A percentile compares a stretch with the other conserved stretches of the same genome.
These are phyloP conservation scores for Russula sp. DNA, from an alignment of 768 basidiomycete genomes.

Conservation along the genomic window DNA sequence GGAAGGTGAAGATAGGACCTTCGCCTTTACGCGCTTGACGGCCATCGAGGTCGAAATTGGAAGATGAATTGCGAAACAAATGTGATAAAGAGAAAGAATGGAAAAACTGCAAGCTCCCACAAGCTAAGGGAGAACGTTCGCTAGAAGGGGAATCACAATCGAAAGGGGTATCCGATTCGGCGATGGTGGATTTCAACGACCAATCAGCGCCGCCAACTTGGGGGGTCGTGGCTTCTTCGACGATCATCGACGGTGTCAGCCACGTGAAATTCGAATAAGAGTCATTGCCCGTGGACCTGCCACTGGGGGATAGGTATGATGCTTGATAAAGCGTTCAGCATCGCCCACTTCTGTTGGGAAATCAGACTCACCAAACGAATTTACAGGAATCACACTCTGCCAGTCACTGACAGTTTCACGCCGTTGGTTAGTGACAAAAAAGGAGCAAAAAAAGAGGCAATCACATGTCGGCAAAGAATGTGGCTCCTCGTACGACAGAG, in stretches of 20 bases:
- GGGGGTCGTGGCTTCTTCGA: neutral
- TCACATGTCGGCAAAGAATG: conserved; percentile 15
- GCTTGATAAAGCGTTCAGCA: neutral
- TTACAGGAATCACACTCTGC: neutral
- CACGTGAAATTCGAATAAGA: conserved; percentile 7
- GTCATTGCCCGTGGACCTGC: neutral
- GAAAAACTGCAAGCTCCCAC: neutral
- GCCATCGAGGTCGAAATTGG: neutral
- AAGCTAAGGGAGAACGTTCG: neutral
- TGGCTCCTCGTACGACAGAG: neutral
- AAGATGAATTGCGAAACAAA: neutral
- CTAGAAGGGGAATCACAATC: neutral
- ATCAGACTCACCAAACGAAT: neutral
- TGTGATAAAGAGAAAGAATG: neutral
- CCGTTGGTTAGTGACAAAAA: neutral
- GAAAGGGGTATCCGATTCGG: neutral
- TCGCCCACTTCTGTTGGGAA: neutral
- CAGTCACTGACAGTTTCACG: neutral
- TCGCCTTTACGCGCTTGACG: conserved; percentile 2
- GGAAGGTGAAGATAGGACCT: neutral
- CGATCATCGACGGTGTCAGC: conserved; percentile 2
- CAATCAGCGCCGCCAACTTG: neutral
- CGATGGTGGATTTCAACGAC: neutral
- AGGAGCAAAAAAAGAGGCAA: neutral
- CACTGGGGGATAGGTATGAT: neutral